Conservation (phyloP, 306 rosid species). For the Quercus cerris region DNA sequence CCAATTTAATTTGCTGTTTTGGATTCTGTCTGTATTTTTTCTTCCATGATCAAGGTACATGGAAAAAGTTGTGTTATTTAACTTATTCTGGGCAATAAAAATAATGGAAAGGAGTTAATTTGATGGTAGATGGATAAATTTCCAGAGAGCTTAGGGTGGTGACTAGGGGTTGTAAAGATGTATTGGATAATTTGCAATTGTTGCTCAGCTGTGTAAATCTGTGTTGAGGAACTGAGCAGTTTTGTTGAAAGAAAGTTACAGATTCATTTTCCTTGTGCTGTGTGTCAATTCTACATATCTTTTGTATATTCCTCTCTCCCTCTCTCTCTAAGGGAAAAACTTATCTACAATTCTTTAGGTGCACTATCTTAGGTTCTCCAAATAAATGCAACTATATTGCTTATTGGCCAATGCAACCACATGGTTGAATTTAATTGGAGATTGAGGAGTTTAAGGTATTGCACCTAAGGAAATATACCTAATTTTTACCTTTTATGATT, state of each 20-base stretch:
- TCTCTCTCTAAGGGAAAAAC: too few relatives aligned
- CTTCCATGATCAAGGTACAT: slow-evolving; percentile 21
- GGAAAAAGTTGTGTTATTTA: not conserved
- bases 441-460: too few relatives aligned
- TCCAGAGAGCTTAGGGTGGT: slow-evolving; percentile 20
- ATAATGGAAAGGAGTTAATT: not conserved
- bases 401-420: too few relatives aligned
- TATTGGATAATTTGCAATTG: slow-evolving; percentile 18
- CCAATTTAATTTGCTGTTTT: not conserved
- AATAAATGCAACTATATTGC: too few relatives aligned
- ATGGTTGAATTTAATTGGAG: too few relatives aligned
- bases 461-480: too few relatives aligned
- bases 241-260: not conserved
- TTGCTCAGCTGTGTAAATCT: slow-evolving; percentile 48
- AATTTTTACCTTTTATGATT: too few relatives aligned
- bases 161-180: slow-evolving; percentile 5
- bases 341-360: too few relatives aligned
- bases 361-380: too few relatives aligned
- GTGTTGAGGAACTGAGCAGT: slow-evolving; percentile 25
- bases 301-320: too few relatives aligned
- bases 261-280: too few relatives aligned
- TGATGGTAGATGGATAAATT: slow-evolving; percentile 19
- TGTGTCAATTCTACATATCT: too few relatives aligned
- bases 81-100: slow-evolving; percentile 18
- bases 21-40: not conserved